Evolutionary conservation across 2,329 filamentous ascomycete genomes (phyloP).

Genomic region (Fusarium siculi): DNA sequence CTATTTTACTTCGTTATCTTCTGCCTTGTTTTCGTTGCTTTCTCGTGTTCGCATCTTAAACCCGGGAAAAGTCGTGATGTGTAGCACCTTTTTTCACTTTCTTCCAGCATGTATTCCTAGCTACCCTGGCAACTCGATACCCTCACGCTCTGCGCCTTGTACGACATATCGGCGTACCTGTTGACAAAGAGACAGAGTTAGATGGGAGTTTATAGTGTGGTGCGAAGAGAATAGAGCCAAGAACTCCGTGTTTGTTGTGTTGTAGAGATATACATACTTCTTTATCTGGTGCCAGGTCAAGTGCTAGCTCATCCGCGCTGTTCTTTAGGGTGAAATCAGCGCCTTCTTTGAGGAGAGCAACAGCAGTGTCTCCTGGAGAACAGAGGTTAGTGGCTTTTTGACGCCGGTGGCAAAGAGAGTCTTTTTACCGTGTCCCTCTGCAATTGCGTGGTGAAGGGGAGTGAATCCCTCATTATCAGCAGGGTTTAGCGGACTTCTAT

Average conservation of each 20-base stretch:
- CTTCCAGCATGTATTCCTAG: conserved; percentile 34
- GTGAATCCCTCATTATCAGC: conserved; percentile 86
- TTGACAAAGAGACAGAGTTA: conserved; percentile 31
- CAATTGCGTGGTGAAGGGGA: conserved; percentile 87
- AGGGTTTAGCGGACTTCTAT: conserved; percentile 83
- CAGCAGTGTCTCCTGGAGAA: conserved; percentile 76
- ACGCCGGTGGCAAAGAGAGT: neutral
- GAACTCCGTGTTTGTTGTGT: neutral
- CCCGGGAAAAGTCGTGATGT: conserved; percentile 5
- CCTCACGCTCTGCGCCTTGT: conserved; percentile 83
- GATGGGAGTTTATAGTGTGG: conserved; percentile 24
- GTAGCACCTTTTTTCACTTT: conserved; percentile 22
- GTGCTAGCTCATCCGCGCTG: conserved; percentile 73
- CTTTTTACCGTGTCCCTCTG: conserved; percentile 73
- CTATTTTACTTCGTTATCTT: neutral
- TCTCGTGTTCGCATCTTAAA: conserved; percentile 2
- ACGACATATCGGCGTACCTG: conserved; percentile 82
- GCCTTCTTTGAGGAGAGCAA: conserved; percentile 84
- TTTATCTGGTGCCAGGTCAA: conserved; percentile 86
- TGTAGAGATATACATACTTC: conserved; percentile 67
- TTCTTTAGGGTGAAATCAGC: conserved; percentile 85
- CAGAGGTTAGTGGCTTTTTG: neutral
- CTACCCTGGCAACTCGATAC: conserved; percentile 68
- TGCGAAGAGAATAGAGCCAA: neutral
- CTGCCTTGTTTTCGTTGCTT: neutral